Percentiles rank a stretch among this genome's conserved stretches.
Conservation (phyloP, 331 rosid species). For the Rhamnella rubrinervis region DNA sequence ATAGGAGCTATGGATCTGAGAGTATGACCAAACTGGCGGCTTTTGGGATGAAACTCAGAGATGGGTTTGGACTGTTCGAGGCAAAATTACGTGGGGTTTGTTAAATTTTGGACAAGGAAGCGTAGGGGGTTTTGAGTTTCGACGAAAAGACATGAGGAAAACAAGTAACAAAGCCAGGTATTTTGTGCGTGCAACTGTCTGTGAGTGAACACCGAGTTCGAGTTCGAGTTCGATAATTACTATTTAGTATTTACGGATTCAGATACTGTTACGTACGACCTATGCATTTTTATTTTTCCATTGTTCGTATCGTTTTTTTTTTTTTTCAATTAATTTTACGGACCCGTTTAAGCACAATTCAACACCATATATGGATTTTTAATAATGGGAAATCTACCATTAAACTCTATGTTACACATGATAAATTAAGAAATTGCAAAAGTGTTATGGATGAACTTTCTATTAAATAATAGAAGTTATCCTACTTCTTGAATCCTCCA, state of each 20-base stretch:
- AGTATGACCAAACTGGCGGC: conserved; percentile 22
- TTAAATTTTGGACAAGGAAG: conserved; percentile 34
- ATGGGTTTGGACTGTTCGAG: conserved; percentile 35
- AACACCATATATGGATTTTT: too few relatives aligned
- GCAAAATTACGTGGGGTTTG: conserved; percentile 37
- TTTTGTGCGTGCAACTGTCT: conserved; percentile 5
- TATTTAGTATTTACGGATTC: not conserved
- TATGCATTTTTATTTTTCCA: not conserved
- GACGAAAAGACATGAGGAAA: conserved; percentile 6
- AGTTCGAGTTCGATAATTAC: conserved; percentile 5
- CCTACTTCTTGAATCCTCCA: too few relatives aligned
- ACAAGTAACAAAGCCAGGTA: not conserved
- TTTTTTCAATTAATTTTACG: too few relatives aligned
- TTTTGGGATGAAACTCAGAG: conserved; percentile 38
- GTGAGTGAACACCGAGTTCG: not conserved
- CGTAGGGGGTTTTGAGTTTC: conserved; percentile 12
- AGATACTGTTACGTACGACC: not conserved
- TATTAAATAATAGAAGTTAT: too few relatives aligned
- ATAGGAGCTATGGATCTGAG: conserved; percentile 46
- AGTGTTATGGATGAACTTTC: too few relatives aligned
- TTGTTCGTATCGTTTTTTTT: not conserved
- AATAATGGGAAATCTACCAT: too few relatives aligned
- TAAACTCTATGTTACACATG: too few relatives aligned
- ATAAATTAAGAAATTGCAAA: too few relatives aligned
- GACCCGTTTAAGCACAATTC: too few relatives aligned